phyloP scores from a whole-genome alignment of 306 rosid genomes.

The Hippophae tibetana region DNA sequence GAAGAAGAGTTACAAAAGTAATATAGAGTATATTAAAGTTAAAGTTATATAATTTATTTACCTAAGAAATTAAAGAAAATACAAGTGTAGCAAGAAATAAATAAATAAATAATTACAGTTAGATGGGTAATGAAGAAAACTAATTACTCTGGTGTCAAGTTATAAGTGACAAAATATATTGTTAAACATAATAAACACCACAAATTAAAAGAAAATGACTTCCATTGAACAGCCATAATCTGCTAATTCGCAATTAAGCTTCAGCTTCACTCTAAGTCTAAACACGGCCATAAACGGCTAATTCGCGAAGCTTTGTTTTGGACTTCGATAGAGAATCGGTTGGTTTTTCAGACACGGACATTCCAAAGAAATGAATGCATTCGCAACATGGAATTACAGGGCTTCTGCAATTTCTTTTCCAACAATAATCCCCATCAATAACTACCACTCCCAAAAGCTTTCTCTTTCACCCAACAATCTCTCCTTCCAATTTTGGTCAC shows the following conservation, averaged over 20 bases:
- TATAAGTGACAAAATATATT: slow-evolving; percentile 1
- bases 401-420: slow-evolving; percentile 18
- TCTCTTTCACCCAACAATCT: slow-evolving; percentile 10
- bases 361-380: slow-evolving; percentile 25
- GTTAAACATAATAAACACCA: slow-evolving; percentile 8
- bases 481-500: slow-evolving; percentile 14
- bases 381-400: slow-evolving; percentile 15
- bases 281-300: too few relatives aligned
- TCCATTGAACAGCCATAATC: slow-evolving; percentile 24
- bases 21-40: too few relatives aligned
- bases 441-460: slow-evolving; percentile 13
- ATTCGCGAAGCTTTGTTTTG: background rate
- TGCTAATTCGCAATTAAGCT: background rate
- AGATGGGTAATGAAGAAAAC: background rate
- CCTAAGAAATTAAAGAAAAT: background rate
- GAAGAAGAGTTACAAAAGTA: too few relatives aligned
- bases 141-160: background rate
- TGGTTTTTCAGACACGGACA: slow-evolving; percentile 9
- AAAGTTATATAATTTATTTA: background rate
- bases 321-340: background rate
- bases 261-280: background rate
- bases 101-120: background rate
- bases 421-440: slow-evolving; percentile 6
- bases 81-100: too few relatives aligned
- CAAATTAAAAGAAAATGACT: slow-evolving; percentile 22